Base-by-base conservation (phyloP, 805 yeast species). In the Nakazawaea wyomingensis region DNA sequence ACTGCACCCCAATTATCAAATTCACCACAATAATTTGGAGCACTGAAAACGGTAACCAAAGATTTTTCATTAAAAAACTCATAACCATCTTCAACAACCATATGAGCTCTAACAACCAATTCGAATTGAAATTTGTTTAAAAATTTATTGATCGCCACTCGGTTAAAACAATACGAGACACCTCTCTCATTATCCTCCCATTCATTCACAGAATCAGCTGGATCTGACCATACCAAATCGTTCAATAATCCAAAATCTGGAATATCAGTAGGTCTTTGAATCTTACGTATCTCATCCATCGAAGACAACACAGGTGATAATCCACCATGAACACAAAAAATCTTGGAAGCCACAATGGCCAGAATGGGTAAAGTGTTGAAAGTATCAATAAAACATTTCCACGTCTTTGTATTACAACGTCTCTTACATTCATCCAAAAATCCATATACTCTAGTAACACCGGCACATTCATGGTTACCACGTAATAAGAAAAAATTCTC, bases 361-460 rank as follows among this genome's bases (percentile, higher is more conserved):
- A 98, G 96, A 44, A 93, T 82, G 8, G 99, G 99, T 50, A 93
- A 69, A 0, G 96, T 85, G 60, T 93, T 93, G 69, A 93, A 93
- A 1, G 96, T 89, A 66, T 93, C 99, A 52, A 93, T 79, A 57
- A 93, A 93, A 22, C 78, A 66, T 60, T 90, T 89, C 99, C 99
- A 93, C 1, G 90, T 85, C 60, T 91, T 93, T 54, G 90, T 78
- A 56, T 84, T 86, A 55, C 96, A 80, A 48, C 99, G 74, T 55
- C 99, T 78, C 61, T 93, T 93, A 69, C 99, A 93, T 66, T 93
- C 99, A 65, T 93, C 99, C 60, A 89, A 93, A 58, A 93, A 93
- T 2, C 99, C 99, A 63, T 93, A 93, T 26, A 93, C 96, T 50
- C 96, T 78, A 1, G 98, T 91, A 44, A 93, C 95, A 57, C 87